Evolutionary conservation across 2,329 filamentous ascomycete genomes (phyloP), one percentile per base, ranked within the genome.

Genomic region (Macrophomina pseudophaseolina): DNA sequence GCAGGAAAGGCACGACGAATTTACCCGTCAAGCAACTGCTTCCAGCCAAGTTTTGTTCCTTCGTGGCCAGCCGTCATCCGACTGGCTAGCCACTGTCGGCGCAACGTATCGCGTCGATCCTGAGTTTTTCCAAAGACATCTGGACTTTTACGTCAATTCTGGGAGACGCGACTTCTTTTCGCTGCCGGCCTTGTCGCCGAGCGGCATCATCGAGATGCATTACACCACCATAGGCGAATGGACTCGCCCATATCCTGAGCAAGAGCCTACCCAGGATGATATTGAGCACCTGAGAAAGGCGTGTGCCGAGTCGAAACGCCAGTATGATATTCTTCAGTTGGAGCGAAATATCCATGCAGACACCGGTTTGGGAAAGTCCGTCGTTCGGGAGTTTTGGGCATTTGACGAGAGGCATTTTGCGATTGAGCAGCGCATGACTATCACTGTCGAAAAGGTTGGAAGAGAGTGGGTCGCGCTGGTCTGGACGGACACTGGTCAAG

Each of bases 41-140:
- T 52, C 49, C 23, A 52, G 49, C n/a, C 49, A 52, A 18, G 28
- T 69, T 5, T 59, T 70, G 4, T 68, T 70, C 53, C 32, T 70
- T 4, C 40, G 67, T 18, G 68, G 68, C 5, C 54, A 51, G 30
- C 65, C 67, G 2, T 65, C 65, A 3, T 49, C 68, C 6, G 60
- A 58, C 42, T 71, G 67, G 66, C 51, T 71, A 12, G 52, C 49
- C 46, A 40, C 42, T 16, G 53, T 70, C 33, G 70, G 70, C 9
- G 53, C 59, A 28, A 64, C 59, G n/a, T 71, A 66, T 40, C 38
- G 52, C 12, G 54, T 71, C 9, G 69, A 71, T 56, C 69, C 70
- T 2, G 70, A 71, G 35, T 69, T 68, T 40, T 67, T 70, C 42
- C 42, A 59, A 4, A 56, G 69, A 28, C 68, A 68, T 44, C 49